Evolutionary conservation across 805 yeast species (phyloP).

Genomic region (Maudiozyma pseudohumilis): DNA sequence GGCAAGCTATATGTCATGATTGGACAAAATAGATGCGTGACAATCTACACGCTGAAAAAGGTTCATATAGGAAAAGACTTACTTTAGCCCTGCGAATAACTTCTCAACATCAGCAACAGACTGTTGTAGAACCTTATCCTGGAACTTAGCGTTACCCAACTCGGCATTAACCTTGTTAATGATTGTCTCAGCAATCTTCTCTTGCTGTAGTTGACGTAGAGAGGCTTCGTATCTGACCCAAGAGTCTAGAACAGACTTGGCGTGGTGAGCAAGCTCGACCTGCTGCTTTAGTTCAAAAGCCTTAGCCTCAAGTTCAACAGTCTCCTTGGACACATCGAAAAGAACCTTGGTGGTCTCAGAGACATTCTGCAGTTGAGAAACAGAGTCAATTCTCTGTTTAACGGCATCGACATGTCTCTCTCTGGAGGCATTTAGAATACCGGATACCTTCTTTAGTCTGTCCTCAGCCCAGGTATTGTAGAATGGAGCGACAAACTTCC

Average conservation of each 20-base stretch:
- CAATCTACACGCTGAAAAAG: too few relatives aligned
- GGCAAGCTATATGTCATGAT: too few relatives aligned
- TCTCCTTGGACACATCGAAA: slow-evolving; percentile 91
- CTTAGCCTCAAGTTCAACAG: slow-evolving; percentile 91
- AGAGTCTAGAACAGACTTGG: slow-evolving; percentile 90
- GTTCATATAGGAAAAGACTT: too few relatives aligned
- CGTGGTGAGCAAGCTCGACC: slow-evolving; percentile 79
- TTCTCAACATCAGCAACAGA: slow-evolving; percentile 88
- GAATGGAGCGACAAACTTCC: slow-evolving; percentile 87
- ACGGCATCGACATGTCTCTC: slow-evolving; percentile 86
- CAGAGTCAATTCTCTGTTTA: slow-evolving; percentile 81
- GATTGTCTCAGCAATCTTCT: slow-evolving; percentile 78
- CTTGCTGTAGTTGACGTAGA: slow-evolving; percentile 92
- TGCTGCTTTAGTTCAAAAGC: slow-evolving; percentile 88
- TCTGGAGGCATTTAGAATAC: slow-evolving; percentile 79
- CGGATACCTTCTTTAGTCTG: slow-evolving; percentile 71
- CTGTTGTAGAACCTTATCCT: slow-evolving; percentile 83
- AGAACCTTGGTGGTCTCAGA: slow-evolving; percentile 83
- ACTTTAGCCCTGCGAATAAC: slow-evolving; percentile 44
- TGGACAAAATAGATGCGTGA: background rate
- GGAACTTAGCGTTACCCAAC: slow-evolving; percentile 80
- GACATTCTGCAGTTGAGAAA: slow-evolving; percentile 82
- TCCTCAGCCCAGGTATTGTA: slow-evolving; percentile 91
- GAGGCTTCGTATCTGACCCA: slow-evolving; percentile 98
- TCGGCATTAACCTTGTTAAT: slow-evolving; percentile 83